Percentiles rank a stretch among this genome's conserved stretches.
phyloP scores from a whole-genome alignment of 768 basidiomycete species.

The Calocybe gangraenosa region DNA sequence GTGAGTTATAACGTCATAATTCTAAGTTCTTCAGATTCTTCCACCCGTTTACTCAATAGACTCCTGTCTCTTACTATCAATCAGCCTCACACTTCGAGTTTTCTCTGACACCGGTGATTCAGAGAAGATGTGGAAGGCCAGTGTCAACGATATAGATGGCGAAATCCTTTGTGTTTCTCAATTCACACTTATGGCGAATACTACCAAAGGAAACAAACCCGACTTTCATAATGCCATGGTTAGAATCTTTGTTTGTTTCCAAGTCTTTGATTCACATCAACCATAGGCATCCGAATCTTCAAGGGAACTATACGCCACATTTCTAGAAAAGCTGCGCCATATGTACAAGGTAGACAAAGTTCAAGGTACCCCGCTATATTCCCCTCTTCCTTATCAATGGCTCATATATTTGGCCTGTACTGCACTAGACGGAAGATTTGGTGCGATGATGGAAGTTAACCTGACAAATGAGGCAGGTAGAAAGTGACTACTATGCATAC shows the following conservation, averaged over 20 bases:
- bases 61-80: slow-evolving; percentile 5
- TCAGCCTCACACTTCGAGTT: slow-evolving; percentile 66
- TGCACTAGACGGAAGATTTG: slow-evolving; percentile 79
- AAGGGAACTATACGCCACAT: slow-evolving; percentile 63
- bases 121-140: slow-evolving; percentile 80
- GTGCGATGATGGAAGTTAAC: slow-evolving; percentile 93
- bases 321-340: slow-evolving; percentile 63
- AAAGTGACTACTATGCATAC: slow-evolving; percentile 26
- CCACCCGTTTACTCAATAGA: background rate
- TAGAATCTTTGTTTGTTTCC: slow-evolving; percentile 15
- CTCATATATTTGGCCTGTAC: slow-evolving; percentile 1
- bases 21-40: too few species aligned
- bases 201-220: slow-evolving; percentile 83
- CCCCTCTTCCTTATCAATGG: slow-evolving; percentile 1
- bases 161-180: slow-evolving; percentile 95
- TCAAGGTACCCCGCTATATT: slow-evolving; percentile 49
- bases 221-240: slow-evolving; percentile 96
- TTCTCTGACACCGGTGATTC: slow-evolving; percentile 58
- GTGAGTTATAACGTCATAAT: slow-evolving; percentile 31
- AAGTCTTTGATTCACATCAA: background rate
- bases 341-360: slow-evolving; percentile 74
- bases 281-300: slow-evolving; percentile 63
- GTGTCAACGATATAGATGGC: slow-evolving; percentile 83
- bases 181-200: slow-evolving; percentile 86
- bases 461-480: slow-evolving; percentile 77